Evolutionary conservation across 306 rosid genomes (phyloP).

Genomic region (Cucurbita moschata): DNA sequence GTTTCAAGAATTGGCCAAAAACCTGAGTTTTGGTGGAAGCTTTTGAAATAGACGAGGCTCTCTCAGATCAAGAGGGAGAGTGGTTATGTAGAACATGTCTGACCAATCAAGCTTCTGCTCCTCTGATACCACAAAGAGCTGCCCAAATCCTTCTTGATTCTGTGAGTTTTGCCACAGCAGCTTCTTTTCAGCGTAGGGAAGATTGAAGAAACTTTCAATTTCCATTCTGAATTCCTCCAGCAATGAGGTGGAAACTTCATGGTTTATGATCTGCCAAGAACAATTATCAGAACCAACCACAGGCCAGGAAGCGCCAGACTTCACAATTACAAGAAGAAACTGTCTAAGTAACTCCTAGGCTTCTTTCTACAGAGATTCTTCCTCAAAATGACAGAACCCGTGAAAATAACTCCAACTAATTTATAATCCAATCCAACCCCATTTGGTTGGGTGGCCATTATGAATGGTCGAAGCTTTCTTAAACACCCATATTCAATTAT

Average conservation of each 20-base stretch:
- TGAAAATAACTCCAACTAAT: too few species aligned
- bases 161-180: conserved; percentile 20
- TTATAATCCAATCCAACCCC: too few species aligned
- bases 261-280: conserved; percentile 12
- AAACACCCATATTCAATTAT: too few species aligned
- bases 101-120: conserved; percentile 34
- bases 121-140: conserved; percentile 21
- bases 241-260: conserved; percentile 15
- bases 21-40: conserved; percentile 24
- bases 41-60: conserved; percentile 9
- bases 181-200: conserved; percentile 22
- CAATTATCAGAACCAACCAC: not conserved
- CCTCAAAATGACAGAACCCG: not conserved
- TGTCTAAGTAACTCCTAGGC: not conserved
- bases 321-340: not conserved
- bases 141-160: conserved; percentile 26
- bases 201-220: conserved; percentile 12
- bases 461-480: too few species aligned
- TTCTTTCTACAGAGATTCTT: not conserved
- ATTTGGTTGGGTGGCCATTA: too few species aligned
- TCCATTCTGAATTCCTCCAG: conserved; percentile 14
- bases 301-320: not conserved
- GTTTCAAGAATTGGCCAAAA: not conserved
- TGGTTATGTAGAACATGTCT: conserved; percentile 22
- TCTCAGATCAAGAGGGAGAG: conserved; percentile 12